phyloP scores from a whole-genome alignment of 2,329 filamentous ascomycete species.

The Aspergillus caelatus region DNA sequence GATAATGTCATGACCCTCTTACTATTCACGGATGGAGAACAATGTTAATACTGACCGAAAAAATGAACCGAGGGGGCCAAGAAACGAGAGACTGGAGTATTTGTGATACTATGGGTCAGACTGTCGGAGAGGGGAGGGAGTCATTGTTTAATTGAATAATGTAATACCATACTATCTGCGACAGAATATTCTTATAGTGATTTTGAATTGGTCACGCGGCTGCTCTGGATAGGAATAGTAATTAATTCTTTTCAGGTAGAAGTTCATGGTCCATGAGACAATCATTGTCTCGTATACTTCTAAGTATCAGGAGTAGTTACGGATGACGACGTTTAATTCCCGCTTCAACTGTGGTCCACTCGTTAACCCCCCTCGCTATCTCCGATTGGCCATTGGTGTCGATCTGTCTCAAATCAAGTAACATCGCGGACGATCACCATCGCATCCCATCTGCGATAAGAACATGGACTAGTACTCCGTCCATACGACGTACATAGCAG shows the following conservation, averaged over 20 bases:
- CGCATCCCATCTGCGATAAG: too few relatives aligned
- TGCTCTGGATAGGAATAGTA: slow-evolving; percentile 12
- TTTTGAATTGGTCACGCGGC: slow-evolving; percentile 8
- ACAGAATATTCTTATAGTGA: slow-evolving; percentile 13
- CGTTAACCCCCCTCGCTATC: too few relatives aligned
- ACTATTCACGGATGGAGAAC: slow-evolving; percentile 3
- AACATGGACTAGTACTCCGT: too few relatives aligned
- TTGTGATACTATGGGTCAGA: slow-evolving; percentile 4
- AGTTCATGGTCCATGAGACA: too few relatives aligned
- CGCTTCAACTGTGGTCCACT: too few relatives aligned
- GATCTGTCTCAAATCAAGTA: too few relatives aligned
- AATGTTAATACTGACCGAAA: neutral
- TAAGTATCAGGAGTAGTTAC: too few relatives aligned
- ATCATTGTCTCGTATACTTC: too few relatives aligned
- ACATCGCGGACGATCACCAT: too few relatives aligned
- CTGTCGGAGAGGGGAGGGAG: neutral
- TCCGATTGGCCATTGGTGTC: too few relatives aligned
- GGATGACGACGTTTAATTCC: too few relatives aligned
- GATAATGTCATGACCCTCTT: slow-evolving; percentile 12
- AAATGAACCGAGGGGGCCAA: neutral
- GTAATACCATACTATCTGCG: slow-evolving; percentile 23
- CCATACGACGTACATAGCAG: too few relatives aligned
- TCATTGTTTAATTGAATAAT: slow-evolving; percentile 17
- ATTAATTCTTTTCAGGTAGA: slow-evolving; percentile 4
- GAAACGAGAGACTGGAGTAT: neutral